phyloP scores from a whole-genome alignment of 225 moss, liverwort and hornwort genomes.

The Marchantia polymorpha region DNA sequence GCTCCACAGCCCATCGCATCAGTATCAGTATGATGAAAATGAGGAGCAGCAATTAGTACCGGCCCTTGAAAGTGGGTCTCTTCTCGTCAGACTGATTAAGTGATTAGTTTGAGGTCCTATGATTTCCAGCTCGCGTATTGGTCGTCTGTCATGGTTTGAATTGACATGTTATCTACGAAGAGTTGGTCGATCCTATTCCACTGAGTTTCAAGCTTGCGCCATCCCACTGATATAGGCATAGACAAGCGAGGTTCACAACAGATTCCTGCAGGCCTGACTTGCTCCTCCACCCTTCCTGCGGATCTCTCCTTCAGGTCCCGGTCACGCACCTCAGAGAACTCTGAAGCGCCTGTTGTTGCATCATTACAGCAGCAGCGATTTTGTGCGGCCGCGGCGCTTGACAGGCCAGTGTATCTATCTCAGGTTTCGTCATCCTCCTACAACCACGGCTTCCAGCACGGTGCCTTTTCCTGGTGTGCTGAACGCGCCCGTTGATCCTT shows the following conservation, averaged over 20 bases:
- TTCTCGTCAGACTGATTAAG: background rate
- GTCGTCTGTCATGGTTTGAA: background rate
- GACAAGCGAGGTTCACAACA: background rate
- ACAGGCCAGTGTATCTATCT: background rate
- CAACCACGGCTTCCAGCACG: background rate
- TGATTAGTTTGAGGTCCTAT: background rate
- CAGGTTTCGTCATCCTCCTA: background rate
- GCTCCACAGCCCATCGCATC: constrained; percentile 9
- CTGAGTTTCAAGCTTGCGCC: too few species aligned
- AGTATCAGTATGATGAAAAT: background rate
- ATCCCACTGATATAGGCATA: background rate
- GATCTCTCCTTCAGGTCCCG: background rate
- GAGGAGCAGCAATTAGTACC: background rate
- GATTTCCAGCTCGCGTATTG: background rate
- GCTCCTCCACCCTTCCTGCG: background rate
- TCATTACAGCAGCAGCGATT: background rate
- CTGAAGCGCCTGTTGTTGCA: background rate
- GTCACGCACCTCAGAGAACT: too few species aligned
- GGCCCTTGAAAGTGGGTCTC: background rate
- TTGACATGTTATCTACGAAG: background rate
- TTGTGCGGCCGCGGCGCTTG: background rate
- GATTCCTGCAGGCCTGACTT: background rate
- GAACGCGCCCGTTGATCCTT: constrained; percentile 2
- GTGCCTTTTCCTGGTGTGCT: too few species aligned
- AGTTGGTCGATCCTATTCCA: too few species aligned